Evolutionary conservation across 306 rosid genomes (phyloP).

Genomic region (Morella rubra): DNA sequence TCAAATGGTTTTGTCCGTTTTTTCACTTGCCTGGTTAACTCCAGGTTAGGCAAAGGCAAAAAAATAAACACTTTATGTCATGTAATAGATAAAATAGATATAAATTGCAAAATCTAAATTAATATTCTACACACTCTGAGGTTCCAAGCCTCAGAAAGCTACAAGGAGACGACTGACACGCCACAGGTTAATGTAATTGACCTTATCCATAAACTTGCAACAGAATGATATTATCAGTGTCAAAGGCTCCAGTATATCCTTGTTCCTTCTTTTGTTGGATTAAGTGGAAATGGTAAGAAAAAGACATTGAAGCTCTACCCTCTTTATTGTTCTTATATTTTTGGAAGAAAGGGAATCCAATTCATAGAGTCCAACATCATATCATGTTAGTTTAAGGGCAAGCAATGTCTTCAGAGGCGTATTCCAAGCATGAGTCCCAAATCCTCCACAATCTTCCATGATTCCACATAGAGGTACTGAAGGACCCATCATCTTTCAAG

Average conservation of each 20-base stretch:
- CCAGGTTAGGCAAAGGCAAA: background rate
- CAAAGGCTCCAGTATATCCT: background rate
- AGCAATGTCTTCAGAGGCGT: constrained; percentile 15
- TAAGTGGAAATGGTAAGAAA: constrained; percentile 2
- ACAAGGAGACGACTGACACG: background rate
- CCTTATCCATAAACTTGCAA: background rate
- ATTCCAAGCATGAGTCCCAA: background rate
- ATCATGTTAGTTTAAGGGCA: constrained; percentile 1
- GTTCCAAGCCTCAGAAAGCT: constrained; percentile 23
- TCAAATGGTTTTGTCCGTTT: background rate
- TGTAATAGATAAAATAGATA: constrained; percentile 13
- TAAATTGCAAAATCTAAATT: constrained; percentile 3
- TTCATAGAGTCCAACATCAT: background rate
- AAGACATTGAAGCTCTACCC: background rate
- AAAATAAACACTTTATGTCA: background rate
- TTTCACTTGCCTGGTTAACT: background rate
- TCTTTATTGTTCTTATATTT: background rate
- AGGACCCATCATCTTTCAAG: constrained; percentile 17
- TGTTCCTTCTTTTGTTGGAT: background rate
- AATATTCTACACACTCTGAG: constrained; percentile 15
- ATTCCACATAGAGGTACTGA: constrained; percentile 6
- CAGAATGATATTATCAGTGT: background rate
- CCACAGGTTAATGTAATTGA: background rate
- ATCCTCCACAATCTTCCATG: constrained; percentile 15
- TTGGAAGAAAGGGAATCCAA: too few relatives aligned